These are phyloP conservation scores for Calonectria montana DNA, from an alignment of 2,329 filamentous ascomycete genomes.

Conservation along the genomic window DNA sequence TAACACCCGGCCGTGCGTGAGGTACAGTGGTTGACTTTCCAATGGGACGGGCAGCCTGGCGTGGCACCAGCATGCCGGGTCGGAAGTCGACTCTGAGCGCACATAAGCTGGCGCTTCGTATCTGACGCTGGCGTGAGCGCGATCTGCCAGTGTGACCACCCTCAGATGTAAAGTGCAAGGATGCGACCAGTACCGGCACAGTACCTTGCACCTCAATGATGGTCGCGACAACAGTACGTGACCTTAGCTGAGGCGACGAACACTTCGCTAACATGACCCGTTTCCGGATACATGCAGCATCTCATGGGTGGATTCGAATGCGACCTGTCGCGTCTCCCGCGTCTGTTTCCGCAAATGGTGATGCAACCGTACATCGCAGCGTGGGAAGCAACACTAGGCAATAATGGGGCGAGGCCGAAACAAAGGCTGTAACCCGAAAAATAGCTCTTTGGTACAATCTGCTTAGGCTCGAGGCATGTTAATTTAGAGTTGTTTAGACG, in stretches of 20 bases:
- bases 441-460: neutral
- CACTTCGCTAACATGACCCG: constrained; percentile 34
- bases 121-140: neutral
- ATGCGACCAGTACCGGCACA: constrained; percentile 10
- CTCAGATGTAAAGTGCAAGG: constrained; percentile 10
- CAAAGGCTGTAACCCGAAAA: neutral
- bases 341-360: constrained; percentile 13
- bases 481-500: constrained; percentile 25
- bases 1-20: constrained; percentile 36
- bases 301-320: neutral
- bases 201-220: constrained; percentile 10
- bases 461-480: neutral
- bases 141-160: constrained; percentile 9
- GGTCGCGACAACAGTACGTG: constrained; percentile 11
- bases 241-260: neutral
- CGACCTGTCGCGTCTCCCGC: constrained; percentile 5
- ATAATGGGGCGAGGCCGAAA: too few species aligned
- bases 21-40: constrained; percentile 29
- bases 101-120: constrained; percentile 5
- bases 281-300: constrained; percentile 37
- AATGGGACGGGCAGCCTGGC: constrained; percentile 34
- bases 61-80: constrained; percentile 38
- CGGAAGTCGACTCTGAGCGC: constrained; percentile 26
- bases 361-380: neutral
- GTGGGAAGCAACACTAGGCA: neutral